Conservation (phyloP, 345 rosid species). For the Acer saccharum region DNA sequence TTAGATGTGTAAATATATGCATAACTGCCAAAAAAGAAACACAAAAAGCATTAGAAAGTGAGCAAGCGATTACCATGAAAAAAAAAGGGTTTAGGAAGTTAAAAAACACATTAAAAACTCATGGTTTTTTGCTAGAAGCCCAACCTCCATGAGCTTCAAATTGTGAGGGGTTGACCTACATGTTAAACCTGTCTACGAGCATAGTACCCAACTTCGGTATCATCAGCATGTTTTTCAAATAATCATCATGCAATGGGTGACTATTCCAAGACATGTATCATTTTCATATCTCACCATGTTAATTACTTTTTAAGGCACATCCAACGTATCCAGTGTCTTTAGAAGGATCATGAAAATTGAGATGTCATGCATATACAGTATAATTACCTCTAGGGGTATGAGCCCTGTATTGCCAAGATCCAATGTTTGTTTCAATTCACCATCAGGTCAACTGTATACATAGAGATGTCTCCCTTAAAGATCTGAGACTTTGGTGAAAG, state of each 20-base stretch:
- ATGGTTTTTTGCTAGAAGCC: constrained; percentile 96
- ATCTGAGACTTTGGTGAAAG: constrained; percentile 41
- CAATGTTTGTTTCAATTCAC: constrained; percentile 80
- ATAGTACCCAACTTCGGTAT: constrained; percentile 92
- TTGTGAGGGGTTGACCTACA: constrained; percentile 86
- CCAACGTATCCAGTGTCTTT: constrained; percentile 80
- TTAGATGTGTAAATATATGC: constrained; percentile 91
- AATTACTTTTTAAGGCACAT: constrained; percentile 58
- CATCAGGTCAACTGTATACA: constrained; percentile 89
- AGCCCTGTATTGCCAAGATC: constrained; percentile 86
- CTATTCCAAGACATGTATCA: too few species aligned
- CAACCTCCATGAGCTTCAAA: constrained; percentile 99
- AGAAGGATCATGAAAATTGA: constrained; percentile 38
- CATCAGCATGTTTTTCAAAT: constrained; percentile 46
- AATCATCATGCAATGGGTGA: too few species aligned
- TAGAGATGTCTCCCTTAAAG: constrained; percentile 78
- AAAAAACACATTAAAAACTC: constrained; percentile 30
- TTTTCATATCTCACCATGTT: constrained; percentile 61
- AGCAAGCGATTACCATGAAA: not conserved
- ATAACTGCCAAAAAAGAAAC: constrained; percentile 58
- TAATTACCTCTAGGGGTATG: constrained; percentile 72
- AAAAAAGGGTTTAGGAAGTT: not conserved
- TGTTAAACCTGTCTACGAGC: constrained; percentile 82
- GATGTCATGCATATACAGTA: not conserved
- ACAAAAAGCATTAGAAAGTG: constrained; percentile 21